phyloP scores from a whole-genome alignment of 2,329 filamentous ascomycete species.

The Colletotrichum noveboracense region DNA sequence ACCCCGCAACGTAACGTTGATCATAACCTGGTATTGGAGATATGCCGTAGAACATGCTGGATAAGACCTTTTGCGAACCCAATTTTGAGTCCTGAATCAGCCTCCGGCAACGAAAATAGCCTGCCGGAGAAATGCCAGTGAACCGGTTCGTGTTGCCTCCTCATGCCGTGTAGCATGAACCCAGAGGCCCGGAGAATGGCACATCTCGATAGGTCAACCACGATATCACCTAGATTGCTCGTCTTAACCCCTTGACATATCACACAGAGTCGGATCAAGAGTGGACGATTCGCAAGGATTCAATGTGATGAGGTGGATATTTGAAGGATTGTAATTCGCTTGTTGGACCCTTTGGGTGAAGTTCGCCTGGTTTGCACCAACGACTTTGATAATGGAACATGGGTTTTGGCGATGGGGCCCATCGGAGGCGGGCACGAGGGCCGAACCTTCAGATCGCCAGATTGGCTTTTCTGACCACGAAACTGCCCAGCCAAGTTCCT shows the following conservation, averaged over 20 bases:
- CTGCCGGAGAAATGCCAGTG: neutral
- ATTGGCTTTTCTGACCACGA: neutral
- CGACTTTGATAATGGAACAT: neutral
- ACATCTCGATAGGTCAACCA: neutral
- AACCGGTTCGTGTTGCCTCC: neutral
- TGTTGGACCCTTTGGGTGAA: neutral
- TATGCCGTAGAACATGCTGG: neutral
- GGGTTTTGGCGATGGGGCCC: neutral
- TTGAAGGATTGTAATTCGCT: neutral
- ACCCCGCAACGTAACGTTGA: rapidly evolving
- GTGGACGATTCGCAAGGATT: neutral
- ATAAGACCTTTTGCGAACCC: neutral
- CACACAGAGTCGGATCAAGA: neutral
- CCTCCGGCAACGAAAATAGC: neutral
- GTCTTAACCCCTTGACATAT: neutral
- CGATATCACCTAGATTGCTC: neutral
- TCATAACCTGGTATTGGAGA: neutral
- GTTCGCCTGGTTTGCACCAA: neutral
- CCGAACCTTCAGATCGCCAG: neutral
- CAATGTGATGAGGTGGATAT: neutral
- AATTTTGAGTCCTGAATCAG: neutral
- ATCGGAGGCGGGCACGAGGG: neutral
- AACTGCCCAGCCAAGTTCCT: neutral
- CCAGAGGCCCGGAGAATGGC: neutral
- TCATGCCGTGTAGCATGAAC: neutral